Evolutionary conservation across 192 early-diverging fungal species (phyloP).

Genomic region (Backusella parvicylindrica): DNA sequence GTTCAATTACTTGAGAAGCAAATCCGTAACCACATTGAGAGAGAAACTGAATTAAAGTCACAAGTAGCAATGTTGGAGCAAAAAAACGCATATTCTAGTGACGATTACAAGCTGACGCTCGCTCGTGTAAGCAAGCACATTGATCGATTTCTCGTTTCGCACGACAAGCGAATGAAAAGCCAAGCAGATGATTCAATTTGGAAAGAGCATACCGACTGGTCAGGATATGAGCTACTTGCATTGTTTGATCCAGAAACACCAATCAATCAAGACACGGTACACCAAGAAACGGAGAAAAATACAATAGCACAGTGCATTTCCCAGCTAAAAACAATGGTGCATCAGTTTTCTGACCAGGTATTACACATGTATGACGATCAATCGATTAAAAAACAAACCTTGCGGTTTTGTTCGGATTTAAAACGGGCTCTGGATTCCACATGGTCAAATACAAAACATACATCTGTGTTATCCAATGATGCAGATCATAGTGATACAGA

Average conservation of each 20-base stretch:
- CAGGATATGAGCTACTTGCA: not conserved
- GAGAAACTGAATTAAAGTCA: not conserved
- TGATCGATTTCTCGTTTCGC: not conserved
- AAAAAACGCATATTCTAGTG: not conserved
- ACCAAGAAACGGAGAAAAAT: not conserved
- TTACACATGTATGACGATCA: not conserved
- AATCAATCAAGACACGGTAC: not conserved
- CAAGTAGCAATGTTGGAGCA: not conserved
- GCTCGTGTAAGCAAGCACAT: not conserved
- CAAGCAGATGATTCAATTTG: not conserved
- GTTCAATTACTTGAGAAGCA: not conserved
- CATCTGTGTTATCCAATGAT: not conserved
- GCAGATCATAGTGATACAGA: not conserved
- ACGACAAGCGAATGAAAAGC: not conserved
- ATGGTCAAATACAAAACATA: not conserved
- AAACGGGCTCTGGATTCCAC: not conserved
- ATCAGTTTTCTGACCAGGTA: not conserved
- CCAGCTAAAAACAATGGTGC: not conserved
- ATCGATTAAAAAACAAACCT: not conserved
- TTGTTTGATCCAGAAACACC: not conserved
- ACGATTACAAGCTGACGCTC: not conserved
- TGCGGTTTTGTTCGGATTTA: not conserved
- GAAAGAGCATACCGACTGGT: not conserved
- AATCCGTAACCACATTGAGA: not conserved
- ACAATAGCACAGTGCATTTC: not conserved